Evolutionary conservation across 2,329 filamentous ascomycete genomes (phyloP).

Genomic region (Neocucurbitaria cava): DNA sequence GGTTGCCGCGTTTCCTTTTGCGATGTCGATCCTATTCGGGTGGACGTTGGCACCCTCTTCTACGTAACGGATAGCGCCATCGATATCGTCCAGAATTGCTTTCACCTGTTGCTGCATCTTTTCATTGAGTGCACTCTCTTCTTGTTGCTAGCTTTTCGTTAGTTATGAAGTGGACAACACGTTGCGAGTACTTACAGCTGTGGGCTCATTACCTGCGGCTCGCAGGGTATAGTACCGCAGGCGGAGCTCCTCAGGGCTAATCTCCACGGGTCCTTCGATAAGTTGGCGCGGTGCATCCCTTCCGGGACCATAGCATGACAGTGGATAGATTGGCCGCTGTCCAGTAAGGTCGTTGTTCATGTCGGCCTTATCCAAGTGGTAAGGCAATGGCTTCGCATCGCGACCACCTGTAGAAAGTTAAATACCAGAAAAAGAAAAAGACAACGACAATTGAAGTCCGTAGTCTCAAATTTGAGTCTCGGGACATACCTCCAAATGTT

Average conservation of each 20-base stretch:
- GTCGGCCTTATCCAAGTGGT: conserved; percentile 35
- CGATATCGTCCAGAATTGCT: conserved; percentile 70
- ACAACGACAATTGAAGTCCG: too few species aligned
- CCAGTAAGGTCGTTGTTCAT: conserved; percentile 66
- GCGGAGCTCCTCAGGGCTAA: conserved; percentile 87
- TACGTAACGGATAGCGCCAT: conserved; percentile 64
- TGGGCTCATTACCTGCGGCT: conserved; percentile 65
- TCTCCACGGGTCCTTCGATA: conserved; percentile 82
- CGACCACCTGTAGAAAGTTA: conserved; percentile 19
- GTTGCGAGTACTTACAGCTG: conserved; percentile 54
- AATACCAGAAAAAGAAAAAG: not conserved
- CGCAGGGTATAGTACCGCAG: conserved; percentile 72
- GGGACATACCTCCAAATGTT: conserved; percentile 51
- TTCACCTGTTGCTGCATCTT: conserved; percentile 74
- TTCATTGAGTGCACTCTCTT: conserved; percentile 67
- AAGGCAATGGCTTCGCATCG: conserved; percentile 29
- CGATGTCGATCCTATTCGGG: conserved; percentile 43
- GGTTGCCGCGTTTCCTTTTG: conserved; percentile 27
- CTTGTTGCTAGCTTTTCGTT: conserved; percentile 60
- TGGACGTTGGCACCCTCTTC: conserved; percentile 45
- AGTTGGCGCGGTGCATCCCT: conserved; percentile 79
- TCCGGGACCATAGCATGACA: conserved; percentile 85
- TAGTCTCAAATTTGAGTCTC: too few species aligned
- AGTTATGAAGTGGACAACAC: conserved; percentile 5
- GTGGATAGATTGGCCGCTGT: conserved; percentile 81